phyloP scores from a whole-genome alignment of 2,329 filamentous ascomycete genomes.

The Xylariaceae sp. region DNA sequence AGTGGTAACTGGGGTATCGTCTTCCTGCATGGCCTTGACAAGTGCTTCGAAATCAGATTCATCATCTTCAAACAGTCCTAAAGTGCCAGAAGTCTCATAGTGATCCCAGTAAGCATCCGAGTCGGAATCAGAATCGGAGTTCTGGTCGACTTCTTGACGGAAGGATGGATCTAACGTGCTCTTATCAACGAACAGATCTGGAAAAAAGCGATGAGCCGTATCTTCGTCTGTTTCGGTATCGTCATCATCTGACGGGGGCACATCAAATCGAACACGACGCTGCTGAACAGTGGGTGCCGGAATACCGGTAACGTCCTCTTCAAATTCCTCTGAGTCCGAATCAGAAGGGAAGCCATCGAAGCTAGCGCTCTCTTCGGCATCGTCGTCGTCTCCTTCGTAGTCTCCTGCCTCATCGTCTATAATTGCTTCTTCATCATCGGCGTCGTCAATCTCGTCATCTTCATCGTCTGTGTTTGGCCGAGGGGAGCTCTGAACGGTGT shows the following conservation, averaged over 20 bases:
- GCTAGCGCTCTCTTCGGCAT: constrained; percentile 40
- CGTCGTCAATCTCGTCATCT: constrained; percentile 33
- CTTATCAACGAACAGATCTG: constrained; percentile 73
- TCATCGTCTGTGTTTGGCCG: constrained; percentile 43
- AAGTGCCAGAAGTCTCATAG: constrained; percentile 33
- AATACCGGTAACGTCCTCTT: constrained; percentile 36
- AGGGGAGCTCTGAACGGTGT: constrained; percentile 41
- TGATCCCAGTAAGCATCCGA: constrained; percentile 59
- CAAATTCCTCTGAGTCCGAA: constrained; percentile 37
- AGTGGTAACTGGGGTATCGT: constrained; percentile 39
- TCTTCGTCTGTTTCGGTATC: constrained; percentile 59
- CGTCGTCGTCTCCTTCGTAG: constrained; percentile 19
- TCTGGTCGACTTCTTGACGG: constrained; percentile 66
- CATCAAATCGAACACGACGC: constrained; percentile 70
- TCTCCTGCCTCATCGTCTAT: constrained; percentile 33
- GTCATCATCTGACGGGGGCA: constrained; percentile 61
- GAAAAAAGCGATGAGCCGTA: constrained; percentile 57
- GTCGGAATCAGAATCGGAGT: constrained; percentile 44
- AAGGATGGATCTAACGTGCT: constrained; percentile 66
- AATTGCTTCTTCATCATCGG: constrained; percentile 33
- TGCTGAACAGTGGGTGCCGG: constrained; percentile 35
- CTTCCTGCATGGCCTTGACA: constrained; percentile 35
- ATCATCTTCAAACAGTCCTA: constrained; percentile 26
- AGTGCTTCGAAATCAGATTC: constrained; percentile 42
- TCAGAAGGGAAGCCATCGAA: constrained; percentile 53